phyloP scores from a whole-genome alignment of 2,329 filamentous ascomycete genomes.

The Tolypocladium capitatum region DNA sequence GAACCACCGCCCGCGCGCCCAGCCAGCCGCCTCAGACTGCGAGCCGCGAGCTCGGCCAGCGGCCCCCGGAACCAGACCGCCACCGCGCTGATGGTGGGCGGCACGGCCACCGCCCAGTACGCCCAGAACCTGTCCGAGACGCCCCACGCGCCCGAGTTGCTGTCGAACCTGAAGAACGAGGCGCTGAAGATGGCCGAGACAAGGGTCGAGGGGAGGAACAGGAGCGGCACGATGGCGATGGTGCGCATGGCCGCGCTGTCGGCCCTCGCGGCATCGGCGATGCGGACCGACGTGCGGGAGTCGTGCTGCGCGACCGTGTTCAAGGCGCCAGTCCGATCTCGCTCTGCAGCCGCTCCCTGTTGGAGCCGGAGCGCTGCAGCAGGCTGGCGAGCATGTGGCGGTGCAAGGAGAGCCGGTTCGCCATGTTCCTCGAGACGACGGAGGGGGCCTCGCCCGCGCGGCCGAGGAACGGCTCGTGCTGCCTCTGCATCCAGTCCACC shows the following conservation, averaged over 20 bases:
- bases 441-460: background rate
- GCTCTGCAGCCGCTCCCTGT: conserved; percentile 34
- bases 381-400: conserved; percentile 21
- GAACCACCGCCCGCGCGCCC: background rate
- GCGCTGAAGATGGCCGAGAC: conserved; percentile 34
- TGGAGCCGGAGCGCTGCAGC: conserved; percentile 21
- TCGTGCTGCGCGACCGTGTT: conserved; percentile 30
- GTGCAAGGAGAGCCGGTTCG: conserved; percentile 18
- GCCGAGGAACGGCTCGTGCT: conserved; percentile 13
- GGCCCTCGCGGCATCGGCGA: conserved; percentile 23
- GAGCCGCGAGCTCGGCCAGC: background rate
- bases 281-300: conserved; percentile 21
- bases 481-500: conserved; percentile 15
- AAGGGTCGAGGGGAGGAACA: conserved; percentile 38
- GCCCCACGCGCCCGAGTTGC: conserved; percentile 11
- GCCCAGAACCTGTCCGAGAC: conserved; percentile 22
- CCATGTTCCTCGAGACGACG: conserved; percentile 9
- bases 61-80: conserved; percentile 7
- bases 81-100: conserved; percentile 12
- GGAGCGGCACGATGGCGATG: conserved; percentile 32
- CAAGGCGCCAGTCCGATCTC: conserved; percentile 39
- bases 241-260: conserved; percentile 40
- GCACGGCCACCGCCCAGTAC: conserved; percentile 19
- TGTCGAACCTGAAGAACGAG: conserved; percentile 25
- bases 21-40: background rate